phyloP scores from a whole-genome alignment of 2,329 filamentous ascomycete genomes.

The Penicillium decumbens region DNA sequence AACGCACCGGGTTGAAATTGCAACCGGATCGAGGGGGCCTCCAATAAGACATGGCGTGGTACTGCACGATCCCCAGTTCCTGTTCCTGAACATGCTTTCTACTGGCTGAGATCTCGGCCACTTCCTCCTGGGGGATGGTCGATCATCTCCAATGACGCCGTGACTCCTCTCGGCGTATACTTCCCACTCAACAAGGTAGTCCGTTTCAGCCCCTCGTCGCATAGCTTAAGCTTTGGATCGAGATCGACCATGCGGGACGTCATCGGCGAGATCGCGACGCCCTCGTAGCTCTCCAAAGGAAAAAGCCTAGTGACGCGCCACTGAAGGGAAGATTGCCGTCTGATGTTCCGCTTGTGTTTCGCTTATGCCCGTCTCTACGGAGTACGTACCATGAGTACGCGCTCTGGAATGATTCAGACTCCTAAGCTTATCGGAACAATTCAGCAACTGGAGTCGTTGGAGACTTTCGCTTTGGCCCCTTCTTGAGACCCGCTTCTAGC shows the following conservation, averaged over 20 bases:
- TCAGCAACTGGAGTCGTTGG: neutral
- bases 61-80: neutral
- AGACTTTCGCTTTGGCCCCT: conserved; percentile 7
- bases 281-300: neutral
- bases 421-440: conserved; percentile 4
- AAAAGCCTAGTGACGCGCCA: conserved; percentile 4
- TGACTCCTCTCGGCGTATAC: conserved; percentile 4
- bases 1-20: conserved; percentile 11
- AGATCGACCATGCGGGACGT: conserved; percentile 20
- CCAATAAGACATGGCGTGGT: neutral
- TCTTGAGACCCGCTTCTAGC: conserved; percentile 9
- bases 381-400: too few relatives aligned
- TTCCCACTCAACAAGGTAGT: conserved; percentile 16
- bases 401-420: neutral
- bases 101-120: neutral
- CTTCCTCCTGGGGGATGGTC: conserved; percentile 1
- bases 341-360: too few relatives aligned
- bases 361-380: too few relatives aligned
- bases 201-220: conserved; percentile 6
- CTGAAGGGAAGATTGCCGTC: neutral
- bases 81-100: neutral
- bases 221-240: conserved; percentile 25
- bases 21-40: conserved; percentile 9
- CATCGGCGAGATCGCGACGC: conserved; percentile 20
- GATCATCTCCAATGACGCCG: neutral